phyloP scores from a whole-genome alignment of 495 filamentous ascomycete species.

The Penicillium waksmanii region DNA sequence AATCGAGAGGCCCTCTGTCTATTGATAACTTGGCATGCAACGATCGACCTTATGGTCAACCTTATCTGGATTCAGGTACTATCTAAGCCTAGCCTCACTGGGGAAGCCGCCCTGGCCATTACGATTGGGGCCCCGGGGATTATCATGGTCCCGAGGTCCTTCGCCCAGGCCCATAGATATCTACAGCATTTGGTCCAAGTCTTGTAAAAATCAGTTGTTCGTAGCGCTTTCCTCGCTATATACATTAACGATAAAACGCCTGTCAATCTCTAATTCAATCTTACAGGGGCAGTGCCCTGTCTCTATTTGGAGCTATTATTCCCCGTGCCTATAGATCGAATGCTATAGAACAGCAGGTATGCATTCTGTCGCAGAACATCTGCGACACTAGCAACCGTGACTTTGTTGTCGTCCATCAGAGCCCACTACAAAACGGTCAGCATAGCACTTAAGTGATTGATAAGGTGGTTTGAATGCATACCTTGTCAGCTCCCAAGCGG shows the following conservation, averaged over 20 bases:
- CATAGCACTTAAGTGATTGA: constrained; percentile 13
- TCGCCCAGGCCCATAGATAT: no score
- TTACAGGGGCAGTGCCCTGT: neutral
- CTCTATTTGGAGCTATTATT: constrained; percentile 6
- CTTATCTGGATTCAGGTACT: no score
- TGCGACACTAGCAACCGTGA: constrained; percentile 74
- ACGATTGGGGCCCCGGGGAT: no score
- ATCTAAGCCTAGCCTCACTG: no score
- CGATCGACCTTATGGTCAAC: no score
- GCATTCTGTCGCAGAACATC: constrained; percentile 82
- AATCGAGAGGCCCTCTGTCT: no score
- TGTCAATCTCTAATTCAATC: neutral
- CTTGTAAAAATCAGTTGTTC: constrained; percentile 12
- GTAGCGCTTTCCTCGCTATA: constrained; percentile 10
- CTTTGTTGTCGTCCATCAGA: constrained; percentile 87
- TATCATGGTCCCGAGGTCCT: no score
- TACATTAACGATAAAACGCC: constrained; percentile 7
- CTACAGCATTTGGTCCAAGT: no score
- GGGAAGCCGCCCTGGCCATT: no score
- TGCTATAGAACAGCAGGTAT: constrained; percentile 86
- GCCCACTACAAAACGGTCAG: constrained; percentile 67
- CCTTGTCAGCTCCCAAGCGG: constrained; percentile 69
- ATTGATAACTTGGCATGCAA: no score
- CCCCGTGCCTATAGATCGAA: constrained; percentile 55
- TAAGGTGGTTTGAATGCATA: constrained; percentile 35